A percentile compares a stretch with the other conserved stretches of the same genome.
Conservation (phyloP, 148 eudicot genomes). For the Limonium bicolor region DNA sequence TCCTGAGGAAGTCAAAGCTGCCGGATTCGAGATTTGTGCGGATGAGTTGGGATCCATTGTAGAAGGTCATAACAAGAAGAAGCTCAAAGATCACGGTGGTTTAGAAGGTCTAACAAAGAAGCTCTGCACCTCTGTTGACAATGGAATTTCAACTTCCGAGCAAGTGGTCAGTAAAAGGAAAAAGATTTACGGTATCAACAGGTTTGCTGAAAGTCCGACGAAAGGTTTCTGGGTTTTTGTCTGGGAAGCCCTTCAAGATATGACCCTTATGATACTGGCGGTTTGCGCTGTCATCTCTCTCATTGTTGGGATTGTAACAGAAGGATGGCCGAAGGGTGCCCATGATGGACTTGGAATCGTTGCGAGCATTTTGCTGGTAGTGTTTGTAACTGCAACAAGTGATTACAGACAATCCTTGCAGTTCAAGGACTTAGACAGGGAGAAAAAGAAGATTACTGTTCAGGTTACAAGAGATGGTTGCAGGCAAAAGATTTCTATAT, state of each 20-base stretch:
- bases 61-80: conserved; percentile 46
- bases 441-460: conserved; percentile 65
- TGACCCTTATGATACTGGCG: conserved; percentile 76
- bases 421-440: conserved; percentile 69
- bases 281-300: conserved; percentile 65
- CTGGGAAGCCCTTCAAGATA: conserved; percentile 87
- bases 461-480: conserved; percentile 69
- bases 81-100: conserved; percentile 61
- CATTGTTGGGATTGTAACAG: conserved; percentile 55
- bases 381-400: conserved; percentile 79
- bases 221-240: conserved; percentile 70
- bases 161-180: conserved; percentile 31
- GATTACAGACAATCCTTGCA: conserved; percentile 79
- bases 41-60: conserved; percentile 84
- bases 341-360: conserved; percentile 87
- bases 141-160: conserved; percentile 45
- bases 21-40: conserved; percentile 61
- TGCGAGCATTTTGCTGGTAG: conserved; percentile 69
- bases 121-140: conserved; percentile 32
- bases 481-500: conserved; percentile 64
- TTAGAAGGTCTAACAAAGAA: conserved; percentile 51
- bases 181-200: conserved; percentile 57
- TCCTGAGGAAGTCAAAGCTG: conserved; percentile 63
- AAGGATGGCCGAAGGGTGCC: conserved; percentile 89
- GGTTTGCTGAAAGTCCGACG: conserved; percentile 45